Evolutionary conservation across 306 rosid species (phyloP).

Genomic region (Begonia peltatifolia): DNA sequence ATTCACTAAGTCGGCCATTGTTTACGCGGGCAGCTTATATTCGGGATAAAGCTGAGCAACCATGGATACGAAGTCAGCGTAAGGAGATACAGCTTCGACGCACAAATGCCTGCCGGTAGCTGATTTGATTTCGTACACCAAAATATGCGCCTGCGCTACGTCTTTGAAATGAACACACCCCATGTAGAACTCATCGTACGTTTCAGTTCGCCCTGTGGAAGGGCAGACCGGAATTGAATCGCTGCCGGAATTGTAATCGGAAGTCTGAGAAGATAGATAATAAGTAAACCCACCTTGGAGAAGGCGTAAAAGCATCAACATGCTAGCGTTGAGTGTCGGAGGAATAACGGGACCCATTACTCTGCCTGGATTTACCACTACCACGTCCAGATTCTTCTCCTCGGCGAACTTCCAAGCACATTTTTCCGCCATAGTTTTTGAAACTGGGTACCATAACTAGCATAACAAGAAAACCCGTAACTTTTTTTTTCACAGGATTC

Average conservation of each 20-base stretch:
- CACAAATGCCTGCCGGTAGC: slow-evolving; percentile 77
- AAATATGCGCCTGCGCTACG: slow-evolving; percentile 73
- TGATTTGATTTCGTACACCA: slow-evolving; percentile 68
- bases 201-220: slow-evolving; percentile 50
- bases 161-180: slow-evolving; percentile 84
- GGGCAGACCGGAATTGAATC: too few species aligned
- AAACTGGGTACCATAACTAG: slow-evolving; percentile 82
- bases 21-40: slow-evolving; percentile 52
- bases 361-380: slow-evolving; percentile 83
- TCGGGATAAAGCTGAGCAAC: slow-evolving; percentile 73
- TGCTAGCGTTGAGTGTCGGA: slow-evolving; percentile 70
- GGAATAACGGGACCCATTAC: slow-evolving; percentile 75
- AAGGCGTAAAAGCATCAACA: slow-evolving; percentile 64
- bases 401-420: slow-evolving; percentile 85
- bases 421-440: slow-evolving; percentile 80
- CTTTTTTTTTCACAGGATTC: too few species aligned
- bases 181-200: slow-evolving; percentile 46
- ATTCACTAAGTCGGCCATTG: neutral
- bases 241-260: too few species aligned
- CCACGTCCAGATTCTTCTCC: slow-evolving; percentile 75
- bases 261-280: too few species aligned
- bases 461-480: neutral
- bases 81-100: slow-evolving; percentile 66
- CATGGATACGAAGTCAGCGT: slow-evolving; percentile 65
- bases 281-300: slow-evolving; percentile 39